Evolutionary conservation across 2,329 filamentous ascomycete species (phyloP), one percentile per base, ranked within the genome.

Genomic region (Tolypocladium amazonense): DNA sequence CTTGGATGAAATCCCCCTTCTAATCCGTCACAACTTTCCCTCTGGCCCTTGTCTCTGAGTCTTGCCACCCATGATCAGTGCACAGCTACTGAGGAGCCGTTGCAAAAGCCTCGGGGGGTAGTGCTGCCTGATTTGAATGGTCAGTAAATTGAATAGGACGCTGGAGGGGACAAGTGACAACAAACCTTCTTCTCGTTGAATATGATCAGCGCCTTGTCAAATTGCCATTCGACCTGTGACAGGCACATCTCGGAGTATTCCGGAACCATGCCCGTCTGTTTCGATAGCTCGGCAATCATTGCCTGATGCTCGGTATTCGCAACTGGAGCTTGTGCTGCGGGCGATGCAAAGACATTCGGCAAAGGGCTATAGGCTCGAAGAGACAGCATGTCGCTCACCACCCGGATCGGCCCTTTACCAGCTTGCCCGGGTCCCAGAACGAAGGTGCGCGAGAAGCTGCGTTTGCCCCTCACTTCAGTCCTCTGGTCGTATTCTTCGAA

Each of bases 361-460:
- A 85, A 70, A 12, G 79, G 69, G 35, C 73, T 79, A 70, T 86
- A 92, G 7, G 86, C 84, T 64, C 89, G 84, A 56, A 96, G 75
- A 18, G 85, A 85, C 45, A 95, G 78, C 75, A 92, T 84, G 72
- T 96, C 92, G 70, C 84, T 92, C 64, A 92, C 80, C 43, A 96
- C 88, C 56, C 90, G 83, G 59, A 95, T 83, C 1, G 77, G 81
- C 23, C 84, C 83, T 54, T 80, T 77, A 6, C 85, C 80, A 0
- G 85, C 83, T 39, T 80, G 81, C 38, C 89, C 90, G 1, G 91
- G 90, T 0, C 90, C 90, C 23, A 96, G 79, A 47, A 92, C 77
- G 69, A 95, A 91, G 0, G 85, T 88, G 57, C 92, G 86, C 58
- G 92, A 90, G 72, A 96, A 96, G 71, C 88, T 91, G 62, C 91